These are phyloP conservation scores for Fomitiporia mediterranea DNA, from an alignment of 1,284 basidiomycete species.

Conservation along the genomic window DNA sequence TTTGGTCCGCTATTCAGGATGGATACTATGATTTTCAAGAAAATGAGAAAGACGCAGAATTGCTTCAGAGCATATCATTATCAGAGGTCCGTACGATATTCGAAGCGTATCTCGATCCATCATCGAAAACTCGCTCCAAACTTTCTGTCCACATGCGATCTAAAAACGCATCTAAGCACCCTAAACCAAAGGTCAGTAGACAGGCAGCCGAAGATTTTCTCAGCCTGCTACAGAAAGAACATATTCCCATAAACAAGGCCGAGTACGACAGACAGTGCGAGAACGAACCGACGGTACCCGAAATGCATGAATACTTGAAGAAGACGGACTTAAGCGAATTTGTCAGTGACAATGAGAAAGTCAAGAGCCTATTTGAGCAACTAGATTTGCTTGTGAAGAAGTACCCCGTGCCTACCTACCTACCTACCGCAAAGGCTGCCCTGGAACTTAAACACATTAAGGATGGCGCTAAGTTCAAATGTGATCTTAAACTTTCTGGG, in stretches of 20 bases:
- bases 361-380: conserved; percentile 46
- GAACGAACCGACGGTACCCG: conserved; percentile 42
- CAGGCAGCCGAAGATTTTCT: conserved; percentile 65
- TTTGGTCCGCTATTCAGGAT: conserved; percentile 67
- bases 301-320: conserved; percentile 54
- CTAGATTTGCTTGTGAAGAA: conserved; percentile 51
- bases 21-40: conserved; percentile 79
- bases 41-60: conserved; percentile 65
- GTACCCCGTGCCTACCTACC: too few relatives aligned
- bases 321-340: conserved; percentile 40
- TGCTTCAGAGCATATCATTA: conserved; percentile 64
- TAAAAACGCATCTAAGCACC: too few relatives aligned
- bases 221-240: conserved; percentile 45
- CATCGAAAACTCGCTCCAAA: conserved; percentile 69
- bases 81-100: conserved; percentile 77
- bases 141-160: conserved; percentile 81
- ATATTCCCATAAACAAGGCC: conserved; percentile 47
- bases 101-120: conserved; percentile 64
- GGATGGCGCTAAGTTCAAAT: conserved; percentile 72
- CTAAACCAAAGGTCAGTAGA: conserved; percentile 61
- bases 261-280: conserved; percentile 41
- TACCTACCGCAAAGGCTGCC: conserved; percentile 37
- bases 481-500: conserved; percentile 44
- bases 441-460: conserved; percentile 57
- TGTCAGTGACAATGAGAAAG: conserved; percentile 31